These are phyloP conservation scores for Pulveroboletus frians DNA, from an alignment of 768 basidiomycete species.

Conservation along the genomic window DNA sequence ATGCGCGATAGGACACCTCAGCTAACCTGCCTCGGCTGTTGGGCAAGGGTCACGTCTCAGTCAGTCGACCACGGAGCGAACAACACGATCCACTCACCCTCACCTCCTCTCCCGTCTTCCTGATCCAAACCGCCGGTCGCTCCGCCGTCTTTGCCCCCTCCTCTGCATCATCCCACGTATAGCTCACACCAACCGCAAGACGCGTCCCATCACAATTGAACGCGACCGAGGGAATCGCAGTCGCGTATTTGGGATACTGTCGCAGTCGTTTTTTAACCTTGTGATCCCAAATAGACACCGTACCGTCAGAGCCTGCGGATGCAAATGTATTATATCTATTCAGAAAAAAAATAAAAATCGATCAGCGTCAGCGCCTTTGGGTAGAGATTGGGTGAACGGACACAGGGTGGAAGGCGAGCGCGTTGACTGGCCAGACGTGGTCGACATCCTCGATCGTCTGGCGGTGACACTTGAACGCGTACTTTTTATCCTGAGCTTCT, in stretches of 20 bases:
- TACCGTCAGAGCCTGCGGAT: constrained; percentile 90
- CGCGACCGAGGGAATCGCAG: constrained; percentile 70
- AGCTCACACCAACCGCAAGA: constrained; percentile 79
- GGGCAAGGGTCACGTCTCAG: no score
- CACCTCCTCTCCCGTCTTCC: constrained; percentile 70
- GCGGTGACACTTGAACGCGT: constrained; percentile 95
- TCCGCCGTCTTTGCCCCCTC: constrained; percentile 61
- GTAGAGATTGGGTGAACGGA: constrained; percentile 33
- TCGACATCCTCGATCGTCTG: constrained; percentile 87
- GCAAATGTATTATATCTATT: constrained; percentile 87
- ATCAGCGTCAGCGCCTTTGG: neutral
- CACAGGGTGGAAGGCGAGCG: constrained; percentile 89
- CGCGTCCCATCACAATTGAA: constrained; percentile 82
- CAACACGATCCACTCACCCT: constrained; percentile 44
- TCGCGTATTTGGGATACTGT: constrained; percentile 77
- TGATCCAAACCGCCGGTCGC: constrained; percentile 55
- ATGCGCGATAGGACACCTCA: neutral
- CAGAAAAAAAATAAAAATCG: neutral
- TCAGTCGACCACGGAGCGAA: neutral
- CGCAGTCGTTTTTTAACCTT: constrained; percentile 92
- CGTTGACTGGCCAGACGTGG: constrained; percentile 95
- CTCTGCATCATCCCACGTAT: constrained; percentile 89
- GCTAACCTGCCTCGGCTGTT: constrained; percentile 21
- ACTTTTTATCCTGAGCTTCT: constrained; percentile 65
- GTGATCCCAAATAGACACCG: constrained; percentile 96